Evolutionary conservation across 441 rosid species (phyloP), one percentile per base, ranked within the genome.

Genomic region (Iberis amara): DNA sequence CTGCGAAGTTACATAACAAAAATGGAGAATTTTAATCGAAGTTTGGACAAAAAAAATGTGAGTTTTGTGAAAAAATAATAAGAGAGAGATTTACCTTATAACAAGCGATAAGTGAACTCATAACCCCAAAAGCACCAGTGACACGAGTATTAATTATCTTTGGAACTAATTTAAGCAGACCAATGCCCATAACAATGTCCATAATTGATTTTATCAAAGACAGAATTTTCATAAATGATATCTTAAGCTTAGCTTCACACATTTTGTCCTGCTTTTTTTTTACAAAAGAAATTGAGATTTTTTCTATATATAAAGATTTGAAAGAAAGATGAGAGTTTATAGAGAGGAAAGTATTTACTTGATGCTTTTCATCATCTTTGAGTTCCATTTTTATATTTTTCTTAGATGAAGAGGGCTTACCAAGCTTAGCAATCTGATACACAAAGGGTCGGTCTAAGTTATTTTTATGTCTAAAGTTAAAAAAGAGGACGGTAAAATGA

Each of bases 81-180:
- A 54, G 10, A 31, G 18, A 28, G 24, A 31, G 35, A 41, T 30
- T 21, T 76, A 89, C 99, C 96, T 92, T 97, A 71, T 89, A 92
- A 68, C 99, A 92, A 50, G 97, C 84, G 64, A 92, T 89, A 26
- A 92, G 81, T 14, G 99, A 92, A 62, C 74, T 72, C 62, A 56
- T 68, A 71, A 92, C 79, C 64, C 97, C 97, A 18, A 89, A 58
- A 52, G 84, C 95, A 38, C 99, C 96, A 0, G 99, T 92, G 31
- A 86, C 89, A 23, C 97, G 97, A 54, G 99, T 92, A 61, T 78
- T 84, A 45, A 92, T 77, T 59, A 77, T 88, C 81, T 78, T 82
- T 13, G 99, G 97, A 18, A 81, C 85, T 77, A 89, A 69, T 41
- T 92, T 97, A 65, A 92, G 97, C 31, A 92, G 76, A 54, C 99